phyloP scores from a whole-genome alignment of 352 stramenopile species.

The Poterioochromonas sp. region DNA sequence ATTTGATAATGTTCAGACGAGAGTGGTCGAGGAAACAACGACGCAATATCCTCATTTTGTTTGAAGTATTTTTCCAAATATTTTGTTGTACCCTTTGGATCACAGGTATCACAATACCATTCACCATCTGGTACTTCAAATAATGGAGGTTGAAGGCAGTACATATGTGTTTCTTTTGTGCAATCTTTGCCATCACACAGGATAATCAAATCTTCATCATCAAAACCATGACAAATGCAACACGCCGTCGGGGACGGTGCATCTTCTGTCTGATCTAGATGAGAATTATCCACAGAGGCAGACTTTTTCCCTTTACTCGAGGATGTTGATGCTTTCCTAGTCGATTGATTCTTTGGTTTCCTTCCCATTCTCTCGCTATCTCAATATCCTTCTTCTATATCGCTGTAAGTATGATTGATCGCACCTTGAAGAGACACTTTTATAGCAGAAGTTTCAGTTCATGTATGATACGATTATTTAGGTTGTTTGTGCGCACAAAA shows the following conservation, averaged over 20 bases:
- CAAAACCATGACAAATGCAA: not conserved
- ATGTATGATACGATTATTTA: too few relatives aligned
- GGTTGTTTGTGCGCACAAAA: too few relatives aligned
- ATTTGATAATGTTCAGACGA: not conserved
- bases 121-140: not conserved
- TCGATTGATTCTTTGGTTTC: too few relatives aligned
- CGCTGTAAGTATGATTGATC: too few relatives aligned
- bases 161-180: not conserved
- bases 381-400: too few relatives aligned
- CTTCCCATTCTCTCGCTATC: too few relatives aligned
- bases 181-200: slow-evolving; percentile 2
- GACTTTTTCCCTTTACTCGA: too few relatives aligned
- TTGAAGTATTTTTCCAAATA: not conserved
- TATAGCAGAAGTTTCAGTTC: too few relatives aligned
- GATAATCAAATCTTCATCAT: not conserved
- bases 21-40: not conserved
- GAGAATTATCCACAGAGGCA: too few relatives aligned
- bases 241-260: not conserved
- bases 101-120: not conserved
- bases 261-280: not conserved
- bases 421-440: too few relatives aligned
- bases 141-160: not conserved
- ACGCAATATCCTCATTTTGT: not conserved
- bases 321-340: too few relatives aligned
- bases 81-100: not conserved